Conservation (phyloP, 1,284 basidiomycete genomes). For the Papiliotrema flavescens region DNA sequence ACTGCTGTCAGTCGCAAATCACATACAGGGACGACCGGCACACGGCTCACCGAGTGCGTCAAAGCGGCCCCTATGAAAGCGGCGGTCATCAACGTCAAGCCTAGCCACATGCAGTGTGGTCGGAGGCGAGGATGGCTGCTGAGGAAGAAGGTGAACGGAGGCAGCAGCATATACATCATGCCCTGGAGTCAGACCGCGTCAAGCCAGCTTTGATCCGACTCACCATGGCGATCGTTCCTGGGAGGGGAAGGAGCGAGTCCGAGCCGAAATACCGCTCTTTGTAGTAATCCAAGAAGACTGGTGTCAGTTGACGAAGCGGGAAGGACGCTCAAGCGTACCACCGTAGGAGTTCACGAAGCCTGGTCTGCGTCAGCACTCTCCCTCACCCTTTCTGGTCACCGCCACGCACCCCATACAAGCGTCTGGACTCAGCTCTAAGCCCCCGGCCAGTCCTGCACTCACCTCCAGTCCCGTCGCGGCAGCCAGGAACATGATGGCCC, state of each 20-base stretch:
- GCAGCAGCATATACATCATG: slow-evolving; percentile 24
- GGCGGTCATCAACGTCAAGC: slow-evolving; percentile 13
- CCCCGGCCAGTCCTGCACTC: not conserved
- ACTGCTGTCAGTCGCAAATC: slow-evolving; percentile 6
- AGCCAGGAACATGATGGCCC: slow-evolving; percentile 23
- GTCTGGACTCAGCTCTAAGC: slow-evolving; percentile 7
- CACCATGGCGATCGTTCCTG: slow-evolving; percentile 23
- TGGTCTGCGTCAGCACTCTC: not conserved
- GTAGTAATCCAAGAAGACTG: slow-evolving; percentile 27
- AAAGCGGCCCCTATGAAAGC: slow-evolving; percentile 20
- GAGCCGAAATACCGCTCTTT: slow-evolving; percentile 11
- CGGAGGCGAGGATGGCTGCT: slow-evolving; percentile 16
- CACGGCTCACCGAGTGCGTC: slow-evolving; percentile 9
- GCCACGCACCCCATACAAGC: slow-evolving; percentile 21
- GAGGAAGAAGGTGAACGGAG: slow-evolving; percentile 19
- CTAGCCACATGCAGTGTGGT: slow-evolving; percentile 20
- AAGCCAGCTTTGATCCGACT: not conserved
- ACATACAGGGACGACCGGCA: not conserved
- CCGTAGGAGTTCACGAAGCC: slow-evolving; percentile 26
- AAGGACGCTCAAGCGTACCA: slow-evolving; percentile 6
- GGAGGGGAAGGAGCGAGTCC: slow-evolving; percentile 10
- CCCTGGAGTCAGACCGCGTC: slow-evolving; percentile 8
- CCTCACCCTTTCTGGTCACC: not conserved
- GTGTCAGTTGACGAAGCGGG: not conserved
- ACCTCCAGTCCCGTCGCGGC: slow-evolving; percentile 22